These are phyloP conservation scores for Penicillium pulvis DNA, from an alignment of 495 filamentous ascomycete genomes.

Conservation along the genomic window DNA sequence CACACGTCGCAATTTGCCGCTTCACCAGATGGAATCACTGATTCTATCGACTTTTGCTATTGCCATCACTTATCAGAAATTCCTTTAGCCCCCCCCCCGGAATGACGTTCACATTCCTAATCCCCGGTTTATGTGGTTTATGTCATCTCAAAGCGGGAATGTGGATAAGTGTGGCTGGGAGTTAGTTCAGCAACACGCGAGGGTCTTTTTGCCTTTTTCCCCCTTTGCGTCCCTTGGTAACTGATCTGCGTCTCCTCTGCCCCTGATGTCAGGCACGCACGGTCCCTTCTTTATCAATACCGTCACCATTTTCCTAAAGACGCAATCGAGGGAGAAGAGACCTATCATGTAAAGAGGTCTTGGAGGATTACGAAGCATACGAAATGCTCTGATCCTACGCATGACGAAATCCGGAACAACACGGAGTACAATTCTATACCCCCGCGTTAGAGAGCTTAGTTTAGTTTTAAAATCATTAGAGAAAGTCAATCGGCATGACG, in stretches of 20 bases:
- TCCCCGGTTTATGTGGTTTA: slow-evolving; percentile 23
- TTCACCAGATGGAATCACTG: background rate
- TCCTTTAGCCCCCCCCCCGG: slow-evolving; percentile 5
- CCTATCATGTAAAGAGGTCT: too few relatives aligned
- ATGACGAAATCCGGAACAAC: too few relatives aligned
- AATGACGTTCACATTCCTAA: slow-evolving; percentile 15
- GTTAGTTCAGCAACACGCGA: slow-evolving; percentile 12
- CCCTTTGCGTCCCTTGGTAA: background rate
- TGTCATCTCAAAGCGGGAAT: slow-evolving; percentile 22
- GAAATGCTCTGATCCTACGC: too few relatives aligned
- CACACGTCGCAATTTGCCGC: background rate
- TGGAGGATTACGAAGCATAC: too few relatives aligned
- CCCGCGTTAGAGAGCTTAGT: too few relatives aligned
- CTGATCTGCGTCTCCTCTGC: background rate
- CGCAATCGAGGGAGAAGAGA: too few relatives aligned
- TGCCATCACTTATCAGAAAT: background rate
- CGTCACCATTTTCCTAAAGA: too few relatives aligned
- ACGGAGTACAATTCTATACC: too few relatives aligned
- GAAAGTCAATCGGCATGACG: too few relatives aligned
- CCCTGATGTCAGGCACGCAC: slow-evolving; percentile 14
- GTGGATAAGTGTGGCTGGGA: slow-evolving; percentile 11
- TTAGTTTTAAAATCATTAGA: too few relatives aligned
- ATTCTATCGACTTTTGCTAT: too few relatives aligned
- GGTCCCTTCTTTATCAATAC: slow-evolving; percentile 2
- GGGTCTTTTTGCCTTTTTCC: background rate